These are phyloP conservation scores for Austroboletus sp. DNA, from an alignment of 1,284 basidiomycete species.

Conservation along the genomic window DNA sequence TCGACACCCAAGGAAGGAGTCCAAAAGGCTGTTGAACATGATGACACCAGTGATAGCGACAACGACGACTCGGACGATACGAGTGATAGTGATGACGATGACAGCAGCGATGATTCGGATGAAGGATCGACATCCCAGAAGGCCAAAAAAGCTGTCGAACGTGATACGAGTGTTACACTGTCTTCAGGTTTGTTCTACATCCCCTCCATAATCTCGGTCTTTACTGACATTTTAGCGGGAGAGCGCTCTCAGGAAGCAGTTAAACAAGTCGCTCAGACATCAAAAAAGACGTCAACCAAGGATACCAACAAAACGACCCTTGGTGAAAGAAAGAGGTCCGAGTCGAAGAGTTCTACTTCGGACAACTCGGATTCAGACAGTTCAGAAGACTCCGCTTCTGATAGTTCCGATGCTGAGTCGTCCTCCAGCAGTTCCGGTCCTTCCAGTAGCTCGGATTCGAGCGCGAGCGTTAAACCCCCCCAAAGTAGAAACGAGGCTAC, in stretches of 20 bases:
- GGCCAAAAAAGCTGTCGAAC: slow-evolving; percentile 14
- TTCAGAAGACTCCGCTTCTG: slow-evolving; percentile 9
- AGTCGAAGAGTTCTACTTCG: slow-evolving; percentile 23
- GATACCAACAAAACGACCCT: neutral
- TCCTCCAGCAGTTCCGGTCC: slow-evolving; percentile 13
- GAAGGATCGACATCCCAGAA: slow-evolving; percentile 2
- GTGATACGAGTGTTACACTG: slow-evolving; percentile 30
- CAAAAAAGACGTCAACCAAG: slow-evolving; percentile 4
- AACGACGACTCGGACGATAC: slow-evolving; percentile 6
- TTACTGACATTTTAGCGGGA: slow-evolving; percentile 11
- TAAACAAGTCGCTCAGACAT: neutral
- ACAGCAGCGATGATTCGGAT: slow-evolving; percentile 6
- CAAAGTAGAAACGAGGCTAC: neutral
- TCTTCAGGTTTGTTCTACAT: slow-evolving; percentile 27
- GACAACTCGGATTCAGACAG: slow-evolving; percentile 5
- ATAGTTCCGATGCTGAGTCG: slow-evolving; percentile 14
- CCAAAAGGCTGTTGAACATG: slow-evolving; percentile 18
- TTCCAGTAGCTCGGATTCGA: slow-evolving; percentile 13
- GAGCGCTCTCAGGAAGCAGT: slow-evolving; percentile 1
- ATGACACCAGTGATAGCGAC: slow-evolving; percentile 6
- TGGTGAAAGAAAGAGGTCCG: slow-evolving; percentile 24
- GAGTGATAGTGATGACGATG: slow-evolving; percentile 13
- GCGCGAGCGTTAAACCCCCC: slow-evolving; percentile 2
- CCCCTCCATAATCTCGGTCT: neutral
- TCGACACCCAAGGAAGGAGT: slow-evolving; percentile 3